Evolutionary conservation across 2,329 filamentous ascomycete species (phyloP).

Genomic region (Chaetomium olivaceum): DNA sequence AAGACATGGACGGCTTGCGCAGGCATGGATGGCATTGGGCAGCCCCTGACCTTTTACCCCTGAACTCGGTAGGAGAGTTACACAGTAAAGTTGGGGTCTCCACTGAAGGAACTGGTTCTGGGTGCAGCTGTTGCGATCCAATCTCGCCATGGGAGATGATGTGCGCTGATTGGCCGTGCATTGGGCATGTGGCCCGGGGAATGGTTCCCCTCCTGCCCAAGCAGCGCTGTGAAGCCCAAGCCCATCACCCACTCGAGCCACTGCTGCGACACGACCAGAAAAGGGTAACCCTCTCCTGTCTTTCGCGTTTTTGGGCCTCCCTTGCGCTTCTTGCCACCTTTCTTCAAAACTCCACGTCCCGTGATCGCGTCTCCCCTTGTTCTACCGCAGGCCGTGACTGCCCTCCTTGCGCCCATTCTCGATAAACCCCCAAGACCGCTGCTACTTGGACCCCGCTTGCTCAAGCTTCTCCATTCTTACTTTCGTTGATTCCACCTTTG

Average conservation of each 20-base stretch:
- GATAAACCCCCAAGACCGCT: background rate
- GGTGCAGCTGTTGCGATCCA: constrained; percentile 20
- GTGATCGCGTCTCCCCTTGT: constrained; percentile 13
- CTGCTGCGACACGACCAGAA: constrained; percentile 6
- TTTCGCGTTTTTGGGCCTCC: constrained; percentile 1
- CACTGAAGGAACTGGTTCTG: constrained; percentile 19
- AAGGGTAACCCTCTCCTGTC: constrained; percentile 23
- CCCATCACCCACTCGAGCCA: background rate
- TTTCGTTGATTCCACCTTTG: constrained; percentile 29
- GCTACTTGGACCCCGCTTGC: background rate
- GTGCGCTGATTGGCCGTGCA: constrained; percentile 23
- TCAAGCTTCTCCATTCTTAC: constrained; percentile 29
- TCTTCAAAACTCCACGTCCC: constrained; percentile 3
- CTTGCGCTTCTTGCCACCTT: constrained; percentile 19
- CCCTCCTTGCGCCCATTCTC: background rate
- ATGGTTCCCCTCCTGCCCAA: constrained; percentile 13
- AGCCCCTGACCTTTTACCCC: constrained; percentile 15
- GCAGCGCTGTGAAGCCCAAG: constrained; percentile 25
- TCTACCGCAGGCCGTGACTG: constrained; percentile 3
- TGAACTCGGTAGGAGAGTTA: constrained; percentile 1
- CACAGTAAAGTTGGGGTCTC: constrained; percentile 13
- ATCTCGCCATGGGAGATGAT: constrained; percentile 32
- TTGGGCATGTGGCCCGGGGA: constrained; percentile 24
- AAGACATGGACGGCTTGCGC: background rate
- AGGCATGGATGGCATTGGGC: background rate